Evolutionary conservation across 768 basidiomycete species (phyloP), one percentile per base, ranked within the genome.

Genomic region (Favolaschia claudopus): DNA sequence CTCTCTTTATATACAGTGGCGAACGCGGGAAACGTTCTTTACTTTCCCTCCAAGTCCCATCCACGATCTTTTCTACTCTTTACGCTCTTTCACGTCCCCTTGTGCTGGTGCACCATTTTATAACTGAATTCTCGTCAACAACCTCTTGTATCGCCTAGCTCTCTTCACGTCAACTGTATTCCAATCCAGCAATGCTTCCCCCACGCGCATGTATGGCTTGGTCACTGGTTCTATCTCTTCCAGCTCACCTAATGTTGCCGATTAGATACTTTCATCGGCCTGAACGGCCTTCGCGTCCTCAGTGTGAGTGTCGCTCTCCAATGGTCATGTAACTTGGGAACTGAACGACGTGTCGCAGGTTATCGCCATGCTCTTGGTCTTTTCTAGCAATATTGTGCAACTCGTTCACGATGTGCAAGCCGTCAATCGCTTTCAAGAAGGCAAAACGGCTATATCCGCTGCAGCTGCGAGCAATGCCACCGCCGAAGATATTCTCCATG

Each of bases 331-430:
- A n/a, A n/a, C n/a, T n/a, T n/a, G n/a, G n/a, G n/a, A n/a, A n/a
- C n/a, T n/a, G n/a, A n/a, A n/a, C n/a, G n/a, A n/a, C n/a, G n/a
- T n/a, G n/a, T n/a, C n/a, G n/a, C n/a, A n/a, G n/a, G n/a, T n/a
- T n/a, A 81, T 96, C 48, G 82, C 86, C 8, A 82, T 96, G 49
- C 61, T 91, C 7, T 85, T 96, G 43, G 91, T 94, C 39, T 89
- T 96, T 60, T 78, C 91, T 14, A 92, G 85, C 77, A 93, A 85
- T 59, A 86, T 92, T 58, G 83, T 91, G 51, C 87, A 86, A 25
- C 81, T 93, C 39, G 88, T 88, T 25, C 81, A 83, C 48, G 91
- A 93, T 69, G 74, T 94, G 60, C 77, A 88, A 64, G 91, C 92
- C 15, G 88, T 93, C 60, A 91, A 93, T 65, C 75, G 69, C 39